A percentile compares a stretch with the other conserved stretches of the same genome.
phyloP scores from a whole-genome alignment of 2,329 filamentous ascomycete genomes.

The Pestalotiopsis sp. region DNA sequence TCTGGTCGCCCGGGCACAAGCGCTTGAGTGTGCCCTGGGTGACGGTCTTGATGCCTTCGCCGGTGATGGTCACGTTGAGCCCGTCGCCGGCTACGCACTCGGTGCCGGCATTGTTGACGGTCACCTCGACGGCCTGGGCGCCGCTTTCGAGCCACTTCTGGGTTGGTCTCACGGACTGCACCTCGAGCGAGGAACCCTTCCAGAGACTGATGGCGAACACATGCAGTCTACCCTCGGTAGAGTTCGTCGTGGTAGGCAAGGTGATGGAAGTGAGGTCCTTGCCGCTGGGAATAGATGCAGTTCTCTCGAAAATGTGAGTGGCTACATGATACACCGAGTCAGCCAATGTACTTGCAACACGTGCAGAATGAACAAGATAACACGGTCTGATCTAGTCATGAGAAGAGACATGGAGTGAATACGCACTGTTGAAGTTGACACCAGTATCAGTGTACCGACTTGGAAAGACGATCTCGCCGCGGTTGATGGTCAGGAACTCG shows the following conservation, averaged over 20 bases:
- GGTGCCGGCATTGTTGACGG: slow-evolving; percentile 38
- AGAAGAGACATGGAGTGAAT: neutral
- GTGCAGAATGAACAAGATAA: no score
- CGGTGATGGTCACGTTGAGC: slow-evolving; percentile 29
- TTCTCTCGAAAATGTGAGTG: slow-evolving; percentile 48
- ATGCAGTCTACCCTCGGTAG: slow-evolving; percentile 39
- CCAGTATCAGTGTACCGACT: slow-evolving; percentile 41
- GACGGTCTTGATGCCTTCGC: slow-evolving; percentile 43
- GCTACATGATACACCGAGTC: slow-evolving; percentile 5
- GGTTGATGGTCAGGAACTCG: slow-evolving; percentile 46
- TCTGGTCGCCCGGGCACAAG: slow-evolving; percentile 43
- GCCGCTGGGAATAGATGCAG: slow-evolving; percentile 36
- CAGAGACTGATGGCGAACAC: slow-evolving; percentile 40
- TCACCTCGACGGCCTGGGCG: slow-evolving; percentile 39
- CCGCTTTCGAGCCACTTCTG: slow-evolving; percentile 36
- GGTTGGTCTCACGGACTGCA: slow-evolving; percentile 40
- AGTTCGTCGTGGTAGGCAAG: slow-evolving; percentile 40
- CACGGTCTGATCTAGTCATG: no score
- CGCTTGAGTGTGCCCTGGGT: slow-evolving; percentile 37
- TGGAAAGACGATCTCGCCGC: slow-evolving; percentile 48
- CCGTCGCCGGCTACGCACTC: slow-evolving; percentile 33
- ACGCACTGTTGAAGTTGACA: slow-evolving; percentile 40
- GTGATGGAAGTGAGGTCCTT: slow-evolving; percentile 42
- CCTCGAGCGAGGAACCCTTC: slow-evolving; percentile 24
- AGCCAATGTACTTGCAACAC: neutral